Conservation (phyloP, 2,329 filamentous ascomycete genomes). For the Achaetomium macrosporum region DNA sequence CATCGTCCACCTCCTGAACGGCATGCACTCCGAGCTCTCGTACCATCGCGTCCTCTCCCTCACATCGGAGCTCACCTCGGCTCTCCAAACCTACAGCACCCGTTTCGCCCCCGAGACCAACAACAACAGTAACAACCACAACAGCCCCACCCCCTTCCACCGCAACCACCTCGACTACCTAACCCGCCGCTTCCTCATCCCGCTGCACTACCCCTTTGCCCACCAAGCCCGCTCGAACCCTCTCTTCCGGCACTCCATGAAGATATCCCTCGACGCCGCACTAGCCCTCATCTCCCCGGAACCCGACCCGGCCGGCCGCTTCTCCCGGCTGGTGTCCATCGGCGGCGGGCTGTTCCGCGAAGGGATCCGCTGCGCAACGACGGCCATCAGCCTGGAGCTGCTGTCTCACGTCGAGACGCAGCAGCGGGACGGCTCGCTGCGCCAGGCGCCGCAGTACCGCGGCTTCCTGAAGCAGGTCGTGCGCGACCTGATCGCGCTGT, state of each 20-base stretch:
- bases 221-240: conserved; percentile 38
- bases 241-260: conserved; percentile 44
- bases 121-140: neutral
- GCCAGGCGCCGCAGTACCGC: conserved; percentile 9
- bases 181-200: conserved; percentile 49
- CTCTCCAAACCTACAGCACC: conserved; percentile 3
- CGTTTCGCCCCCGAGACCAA: conserved; percentile 1
- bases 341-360: conserved; percentile 39
- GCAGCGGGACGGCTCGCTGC: conserved; percentile 2
- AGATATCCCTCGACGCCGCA: conserved; percentile 40
- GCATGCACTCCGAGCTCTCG: conserved; percentile 29
- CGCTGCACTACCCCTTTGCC: conserved; percentile 47
- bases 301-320: conserved; percentile 29
- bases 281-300: conserved; percentile 33
- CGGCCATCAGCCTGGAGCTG: conserved; percentile 34
- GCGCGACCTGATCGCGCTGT: conserved; percentile 25
- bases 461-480: conserved; percentile 31
- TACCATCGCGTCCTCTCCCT: conserved; percentile 33
- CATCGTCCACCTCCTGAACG: conserved; percentile 32
- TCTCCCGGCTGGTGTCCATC: conserved; percentile 32
- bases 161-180: conserved; percentile 46
- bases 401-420: conserved; percentile 27
- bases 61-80: conserved; percentile 29
- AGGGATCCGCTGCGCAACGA: conserved; percentile 31
- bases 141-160: conserved; percentile 30